phyloP scores from a whole-genome alignment of 257 asterid species.

The Gentiana dahurica region DNA sequence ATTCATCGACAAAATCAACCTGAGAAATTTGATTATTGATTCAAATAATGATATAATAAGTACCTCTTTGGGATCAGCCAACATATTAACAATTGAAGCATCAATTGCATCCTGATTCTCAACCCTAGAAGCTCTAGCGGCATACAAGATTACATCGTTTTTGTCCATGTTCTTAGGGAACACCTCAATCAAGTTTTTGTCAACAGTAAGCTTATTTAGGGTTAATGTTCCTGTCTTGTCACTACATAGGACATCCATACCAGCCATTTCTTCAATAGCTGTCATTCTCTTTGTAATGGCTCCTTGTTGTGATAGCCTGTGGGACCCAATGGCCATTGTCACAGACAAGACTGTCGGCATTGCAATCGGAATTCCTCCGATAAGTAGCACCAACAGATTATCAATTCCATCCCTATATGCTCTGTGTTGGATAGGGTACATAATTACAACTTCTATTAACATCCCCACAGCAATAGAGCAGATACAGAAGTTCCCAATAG shows the following conservation, averaged over 20 bases:
- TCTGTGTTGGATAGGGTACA: constrained; percentile 70
- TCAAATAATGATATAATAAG: not conserved
- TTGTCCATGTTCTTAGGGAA: constrained; percentile 39
- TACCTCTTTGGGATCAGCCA: constrained; percentile 72
- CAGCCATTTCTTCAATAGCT: constrained; percentile 98
- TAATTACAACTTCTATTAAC: constrained; percentile 60
- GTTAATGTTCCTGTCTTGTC: constrained; percentile 94
- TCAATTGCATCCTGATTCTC: constrained; percentile 93
- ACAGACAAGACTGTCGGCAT: constrained; percentile 93
- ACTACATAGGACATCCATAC: constrained; percentile 93
- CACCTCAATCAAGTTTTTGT: constrained; percentile 54
- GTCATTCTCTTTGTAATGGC: constrained; percentile 98
- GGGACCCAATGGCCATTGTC: constrained; percentile 97
- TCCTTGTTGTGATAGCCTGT: constrained; percentile 79
- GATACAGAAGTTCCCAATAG: constrained; percentile 91
- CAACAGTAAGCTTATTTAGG: constrained; percentile 84
- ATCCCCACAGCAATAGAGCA: constrained; percentile 79
- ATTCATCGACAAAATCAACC: not conserved
- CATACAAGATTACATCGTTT: constrained; percentile 38
- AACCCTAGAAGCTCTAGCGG: constrained; percentile 74
- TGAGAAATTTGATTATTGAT: not conserved
- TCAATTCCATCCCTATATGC: constrained; percentile 80
- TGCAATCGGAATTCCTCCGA: constrained; percentile 94
- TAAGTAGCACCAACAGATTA: constrained; percentile 70
- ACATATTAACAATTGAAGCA: constrained; percentile 75